phyloP scores from a whole-genome alignment of 441 rosid genomes.

The Macaranga tanarius region DNA sequence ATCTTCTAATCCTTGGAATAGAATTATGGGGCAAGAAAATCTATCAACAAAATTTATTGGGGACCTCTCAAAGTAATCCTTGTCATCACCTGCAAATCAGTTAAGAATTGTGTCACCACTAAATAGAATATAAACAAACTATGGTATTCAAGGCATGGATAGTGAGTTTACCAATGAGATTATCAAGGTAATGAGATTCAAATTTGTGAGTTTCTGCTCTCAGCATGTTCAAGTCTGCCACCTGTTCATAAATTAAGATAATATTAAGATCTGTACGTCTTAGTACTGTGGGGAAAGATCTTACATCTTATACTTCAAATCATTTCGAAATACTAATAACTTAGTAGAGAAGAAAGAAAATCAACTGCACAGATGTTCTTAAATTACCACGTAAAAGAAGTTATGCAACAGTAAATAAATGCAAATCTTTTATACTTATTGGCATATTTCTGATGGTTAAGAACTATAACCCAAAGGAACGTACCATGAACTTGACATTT shows the following conservation, averaged over 20 bases:
- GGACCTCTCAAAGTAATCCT: conserved; percentile 66
- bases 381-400: neutral
- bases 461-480: neutral
- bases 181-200: conserved; percentile 77
- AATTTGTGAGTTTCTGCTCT: conserved; percentile 80
- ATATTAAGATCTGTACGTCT: conserved; percentile 16
- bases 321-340: neutral
- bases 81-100: conserved; percentile 54
- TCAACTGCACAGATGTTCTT: neutral
- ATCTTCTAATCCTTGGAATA: conserved; percentile 92
- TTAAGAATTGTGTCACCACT: conserved; percentile 19
- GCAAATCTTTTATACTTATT: neutral
- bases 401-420: neutral
- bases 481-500: neutral
- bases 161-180: conserved; percentile 76
- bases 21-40: conserved; percentile 89
- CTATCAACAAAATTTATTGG: conserved; percentile 76
- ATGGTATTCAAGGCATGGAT: neutral
- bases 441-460: neutral
- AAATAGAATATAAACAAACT: conserved; percentile 5
- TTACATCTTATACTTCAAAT: neutral
- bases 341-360: neutral
- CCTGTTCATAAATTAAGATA: conserved; percentile 43
- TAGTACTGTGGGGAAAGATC: neutral
- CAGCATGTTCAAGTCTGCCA: conserved; percentile 74